Percentiles rank a stretch among this genome's conserved stretches.
phyloP scores from a whole-genome alignment of 73 alveolate genomes.

The Paramecium octaurelia region DNA sequence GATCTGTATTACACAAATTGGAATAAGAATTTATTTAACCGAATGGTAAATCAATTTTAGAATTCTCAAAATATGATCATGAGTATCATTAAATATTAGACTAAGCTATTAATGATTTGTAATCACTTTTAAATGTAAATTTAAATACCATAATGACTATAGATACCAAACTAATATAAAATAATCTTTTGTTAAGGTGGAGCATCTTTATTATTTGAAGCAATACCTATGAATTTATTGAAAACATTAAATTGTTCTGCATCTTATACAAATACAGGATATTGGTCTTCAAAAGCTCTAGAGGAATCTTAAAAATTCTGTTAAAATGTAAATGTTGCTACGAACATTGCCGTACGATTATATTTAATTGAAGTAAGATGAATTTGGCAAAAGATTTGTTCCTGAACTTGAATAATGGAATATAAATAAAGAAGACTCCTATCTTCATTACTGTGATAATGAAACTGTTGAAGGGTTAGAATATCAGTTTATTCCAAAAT shows the following conservation, averaged over 20 bases:
- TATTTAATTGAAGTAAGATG: not conserved
- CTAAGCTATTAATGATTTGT: not conserved
- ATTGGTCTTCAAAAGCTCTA: conserved; percentile 70
- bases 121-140: not conserved
- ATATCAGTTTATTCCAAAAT: conserved; percentile 65
- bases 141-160: not conserved
- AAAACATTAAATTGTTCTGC: conserved; percentile 60
- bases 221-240: conserved; percentile 73
- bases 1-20: not conserved
- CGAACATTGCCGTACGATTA: conserved; percentile 5
- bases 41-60: not conserved
- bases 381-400: conserved; percentile 54
- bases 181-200: conserved; percentile 72
- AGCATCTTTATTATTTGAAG: conserved; percentile 69
- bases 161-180: conserved; percentile 66
- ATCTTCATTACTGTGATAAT: conserved; percentile 78
- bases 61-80: not conserved
- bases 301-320: conserved; percentile 71
- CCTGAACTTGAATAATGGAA: conserved; percentile 68
- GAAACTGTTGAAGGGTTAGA: conserved; percentile 85
- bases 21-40: not conserved
- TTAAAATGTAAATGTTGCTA: conserved; percentile 45
- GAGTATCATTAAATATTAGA: conserved; percentile 1
- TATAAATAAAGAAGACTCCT: conserved; percentile 67
- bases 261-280: conserved; percentile 71